A percentile compares a stretch with the other conserved stretches of the same genome.
phyloP scores from a whole-genome alignment of 495 filamentous ascomycete species.

The Chlorociboria aeruginascens region DNA sequence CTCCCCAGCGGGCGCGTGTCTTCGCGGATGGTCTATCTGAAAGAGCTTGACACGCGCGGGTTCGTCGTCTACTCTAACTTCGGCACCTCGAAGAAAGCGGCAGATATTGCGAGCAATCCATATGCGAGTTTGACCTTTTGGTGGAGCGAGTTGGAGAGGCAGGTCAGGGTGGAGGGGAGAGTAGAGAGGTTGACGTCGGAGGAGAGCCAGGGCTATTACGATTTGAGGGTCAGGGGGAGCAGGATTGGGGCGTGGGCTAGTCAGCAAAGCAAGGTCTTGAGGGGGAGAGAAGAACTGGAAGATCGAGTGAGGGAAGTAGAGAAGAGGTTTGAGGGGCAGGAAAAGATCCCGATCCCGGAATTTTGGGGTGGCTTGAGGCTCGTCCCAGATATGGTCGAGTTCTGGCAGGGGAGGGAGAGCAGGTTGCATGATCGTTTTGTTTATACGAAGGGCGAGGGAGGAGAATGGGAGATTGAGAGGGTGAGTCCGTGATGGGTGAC shows the following conservation, averaged over 20 bases:
- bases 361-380: constrained; percentile 93
- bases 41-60: constrained; percentile 64
- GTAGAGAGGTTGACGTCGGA: constrained; percentile 52
- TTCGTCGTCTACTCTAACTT: constrained; percentile 94
- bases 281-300: constrained; percentile 36
- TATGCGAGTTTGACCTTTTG: constrained; percentile 66
- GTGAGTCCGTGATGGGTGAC: constrained; percentile 38
- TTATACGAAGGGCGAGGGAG: constrained; percentile 49
- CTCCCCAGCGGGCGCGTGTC: constrained; percentile 77
- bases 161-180: constrained; percentile 73
- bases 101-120: constrained; percentile 52
- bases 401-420: constrained; percentile 87
- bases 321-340: constrained; percentile 54
- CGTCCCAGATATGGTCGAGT: constrained; percentile 77
- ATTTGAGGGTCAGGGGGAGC: constrained; percentile 65
- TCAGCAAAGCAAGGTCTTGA: constrained; percentile 53
- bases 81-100: constrained; percentile 59
- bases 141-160: constrained; percentile 65
- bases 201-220: constrained; percentile 82
- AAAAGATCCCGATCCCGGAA: constrained; percentile 76
- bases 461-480: constrained; percentile 45
- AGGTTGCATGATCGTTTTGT: constrained; percentile 87
- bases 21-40: constrained; percentile 81
- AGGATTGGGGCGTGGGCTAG: constrained; percentile 91
- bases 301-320: constrained; percentile 58